These are phyloP conservation scores for Trichoderma sp. DNA, from an alignment of 2,329 filamentous ascomycete species.

Conservation along the genomic window DNA sequence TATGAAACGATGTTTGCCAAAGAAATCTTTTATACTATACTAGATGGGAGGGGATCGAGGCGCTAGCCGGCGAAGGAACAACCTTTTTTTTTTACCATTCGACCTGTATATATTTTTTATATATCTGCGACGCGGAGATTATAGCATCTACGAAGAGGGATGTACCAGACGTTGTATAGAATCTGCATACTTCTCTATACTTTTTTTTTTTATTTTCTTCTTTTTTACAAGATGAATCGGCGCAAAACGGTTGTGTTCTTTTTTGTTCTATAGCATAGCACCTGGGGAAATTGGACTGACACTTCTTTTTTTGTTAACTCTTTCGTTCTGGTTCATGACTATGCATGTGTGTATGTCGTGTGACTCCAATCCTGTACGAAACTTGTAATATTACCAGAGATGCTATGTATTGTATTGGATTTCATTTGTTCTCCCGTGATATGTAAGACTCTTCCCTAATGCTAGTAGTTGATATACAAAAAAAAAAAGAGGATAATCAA, in stretches of 20 bases:
- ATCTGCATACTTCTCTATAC: slow-evolving; percentile 9
- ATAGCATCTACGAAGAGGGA: slow-evolving; percentile 21
- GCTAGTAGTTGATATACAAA: not conserved
- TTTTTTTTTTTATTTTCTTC: not conserved
- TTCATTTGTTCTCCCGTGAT: not conserved
- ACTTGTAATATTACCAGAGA: not conserved
- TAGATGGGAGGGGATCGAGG: slow-evolving; percentile 9
- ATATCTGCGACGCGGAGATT: slow-evolving; percentile 20
- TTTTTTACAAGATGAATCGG: not conserved
- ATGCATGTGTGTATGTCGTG: not conserved
- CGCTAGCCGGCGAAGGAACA: slow-evolving; percentile 1
- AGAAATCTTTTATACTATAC: slow-evolving; percentile 10
- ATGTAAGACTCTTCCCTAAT: not conserved
- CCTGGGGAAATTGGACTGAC: slow-evolving; percentile 13
- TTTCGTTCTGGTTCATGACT: not conserved
- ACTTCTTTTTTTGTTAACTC: not conserved
- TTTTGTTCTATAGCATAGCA: slow-evolving; percentile 16
- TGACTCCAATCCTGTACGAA: not conserved
- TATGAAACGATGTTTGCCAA: slow-evolving; percentile 6
- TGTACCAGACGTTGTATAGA: slow-evolving; percentile 19
- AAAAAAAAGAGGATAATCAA: not conserved
- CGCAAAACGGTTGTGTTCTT: slow-evolving; percentile 2
- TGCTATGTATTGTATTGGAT: not conserved
- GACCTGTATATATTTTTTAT: slow-evolving; percentile 30
- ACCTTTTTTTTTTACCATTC: slow-evolving; percentile 23